Conservation (phyloP, 179 eudicot species). For the Carnegiea gigantea region DNA sequence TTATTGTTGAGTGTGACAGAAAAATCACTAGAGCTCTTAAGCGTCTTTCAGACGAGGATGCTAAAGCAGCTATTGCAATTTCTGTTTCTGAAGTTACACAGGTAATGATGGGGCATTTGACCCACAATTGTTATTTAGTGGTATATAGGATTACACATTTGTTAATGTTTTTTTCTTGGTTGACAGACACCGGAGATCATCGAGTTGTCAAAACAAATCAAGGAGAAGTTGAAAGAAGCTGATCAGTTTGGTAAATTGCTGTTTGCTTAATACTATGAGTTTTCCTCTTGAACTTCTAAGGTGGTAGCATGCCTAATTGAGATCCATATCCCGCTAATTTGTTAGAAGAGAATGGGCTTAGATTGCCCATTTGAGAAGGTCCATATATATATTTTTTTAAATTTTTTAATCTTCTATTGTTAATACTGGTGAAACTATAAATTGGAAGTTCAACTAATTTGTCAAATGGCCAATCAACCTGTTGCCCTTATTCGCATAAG, state of each 20-base stretch:
- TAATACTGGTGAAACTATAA: too few species aligned
- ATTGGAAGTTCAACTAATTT: too few species aligned
- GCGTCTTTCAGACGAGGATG: slow-evolving; percentile 96
- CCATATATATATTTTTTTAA: too few species aligned
- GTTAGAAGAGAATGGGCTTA: background rate
- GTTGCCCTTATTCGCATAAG: background rate
- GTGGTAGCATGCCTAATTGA: background rate
- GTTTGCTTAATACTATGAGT: background rate
- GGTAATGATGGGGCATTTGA: slow-evolving; percentile 38
- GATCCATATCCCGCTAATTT: background rate
- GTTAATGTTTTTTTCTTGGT: slow-evolving; percentile 18
- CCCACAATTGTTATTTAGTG: background rate
- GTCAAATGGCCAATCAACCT: background rate
- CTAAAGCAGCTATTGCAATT: slow-evolving; percentile 97
- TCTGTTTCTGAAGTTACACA: slow-evolving; percentile 93
- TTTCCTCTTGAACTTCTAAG: background rate
- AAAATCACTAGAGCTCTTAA: slow-evolving; percentile 94
- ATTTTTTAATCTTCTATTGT: too few species aligned
- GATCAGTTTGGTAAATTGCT: slow-evolving; percentile 63
- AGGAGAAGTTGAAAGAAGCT: slow-evolving; percentile 76
- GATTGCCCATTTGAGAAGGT: background rate
- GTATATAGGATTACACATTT: background rate
- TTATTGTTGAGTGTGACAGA: slow-evolving; percentile 92
- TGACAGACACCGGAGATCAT: slow-evolving; percentile 65
- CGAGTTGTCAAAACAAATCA: slow-evolving; percentile 83